Percentiles rank a stretch among this genome's conserved stretches.
These are phyloP conservation scores for Seminavis robusta DNA, from an alignment of 108 stramenopile species.

Conservation along the genomic window DNA sequence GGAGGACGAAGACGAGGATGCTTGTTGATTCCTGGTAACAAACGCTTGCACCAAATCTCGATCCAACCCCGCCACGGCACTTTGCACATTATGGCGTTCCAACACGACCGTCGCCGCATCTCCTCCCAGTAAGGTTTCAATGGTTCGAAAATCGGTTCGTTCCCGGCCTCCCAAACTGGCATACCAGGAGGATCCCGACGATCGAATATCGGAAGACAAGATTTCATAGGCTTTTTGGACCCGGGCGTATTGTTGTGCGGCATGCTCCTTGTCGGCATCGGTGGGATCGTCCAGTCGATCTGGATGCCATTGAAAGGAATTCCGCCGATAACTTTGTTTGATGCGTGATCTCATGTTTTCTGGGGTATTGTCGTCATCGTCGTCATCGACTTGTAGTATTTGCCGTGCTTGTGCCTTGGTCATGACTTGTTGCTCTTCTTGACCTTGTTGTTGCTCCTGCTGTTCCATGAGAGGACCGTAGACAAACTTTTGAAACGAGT, in stretches of 20 bases:
- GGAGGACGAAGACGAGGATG: background rate
- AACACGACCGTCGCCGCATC: constrained; percentile 41
- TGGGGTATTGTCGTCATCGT: constrained; percentile 1
- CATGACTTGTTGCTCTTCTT: constrained; percentile 29
- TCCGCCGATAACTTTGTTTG: constrained; percentile 63
- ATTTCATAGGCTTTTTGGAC: constrained; percentile 73
- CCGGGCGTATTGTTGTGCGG: constrained; percentile 36
- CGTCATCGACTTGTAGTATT: constrained; percentile 40
- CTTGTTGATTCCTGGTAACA: constrained; percentile 29
- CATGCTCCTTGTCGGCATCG: constrained; percentile 42
- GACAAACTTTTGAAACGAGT: constrained; percentile 66
- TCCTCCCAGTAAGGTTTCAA: constrained; percentile 48
- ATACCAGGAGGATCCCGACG: constrained; percentile 63
- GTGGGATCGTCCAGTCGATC: constrained; percentile 55
- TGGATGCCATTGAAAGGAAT: constrained; percentile 65
- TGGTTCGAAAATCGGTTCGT: constrained; percentile 61
- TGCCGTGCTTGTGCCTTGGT: constrained; percentile 62
- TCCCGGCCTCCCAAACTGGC: constrained; percentile 72
- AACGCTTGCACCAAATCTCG: constrained; percentile 68
- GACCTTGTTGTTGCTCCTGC: constrained; percentile 28
- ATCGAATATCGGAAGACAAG: constrained; percentile 46
- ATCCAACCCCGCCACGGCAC: constrained; percentile 57
- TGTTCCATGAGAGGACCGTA: constrained; percentile 72
- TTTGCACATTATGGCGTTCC: constrained; percentile 23
- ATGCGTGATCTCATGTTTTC: constrained; percentile 36